Evolutionary conservation across 2,329 filamentous ascomycete genomes (phyloP).

Genomic region (Fusarium xylarioides): DNA sequence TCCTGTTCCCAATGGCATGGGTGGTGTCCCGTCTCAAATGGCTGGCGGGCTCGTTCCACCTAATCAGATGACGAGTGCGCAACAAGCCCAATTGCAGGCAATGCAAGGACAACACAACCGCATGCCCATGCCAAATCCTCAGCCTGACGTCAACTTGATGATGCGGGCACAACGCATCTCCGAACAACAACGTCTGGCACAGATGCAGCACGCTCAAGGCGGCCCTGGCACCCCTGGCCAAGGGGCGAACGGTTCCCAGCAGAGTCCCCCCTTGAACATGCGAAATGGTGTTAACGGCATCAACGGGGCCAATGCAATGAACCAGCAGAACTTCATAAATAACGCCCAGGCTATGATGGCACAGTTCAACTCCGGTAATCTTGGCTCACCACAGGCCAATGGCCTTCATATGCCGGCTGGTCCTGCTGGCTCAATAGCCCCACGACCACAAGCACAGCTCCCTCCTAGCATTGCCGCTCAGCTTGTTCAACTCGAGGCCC

Average conservation of each 20-base stretch:
- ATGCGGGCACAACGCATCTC: slow-evolving; percentile 73
- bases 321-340: slow-evolving; percentile 62
- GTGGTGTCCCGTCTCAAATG: slow-evolving; percentile 59
- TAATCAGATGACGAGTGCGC: slow-evolving; percentile 70
- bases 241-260: slow-evolving; percentile 45
- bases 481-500: slow-evolving; percentile 61
- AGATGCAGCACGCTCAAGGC: slow-evolving; percentile 56
- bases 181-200: slow-evolving; percentile 68
- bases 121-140: slow-evolving; percentile 59
- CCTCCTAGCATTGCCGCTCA: slow-evolving; percentile 59
- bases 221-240: slow-evolving; percentile 47
- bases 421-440: slow-evolving; percentile 56
- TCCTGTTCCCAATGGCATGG: slow-evolving; percentile 61
- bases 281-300: slow-evolving; percentile 46
- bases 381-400: slow-evolving; percentile 56
- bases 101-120: slow-evolving; percentile 66
- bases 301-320: slow-evolving; percentile 54
- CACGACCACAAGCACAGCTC: slow-evolving; percentile 54
- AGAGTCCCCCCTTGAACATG: slow-evolving; percentile 56
- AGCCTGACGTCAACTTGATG: slow-evolving; percentile 63
- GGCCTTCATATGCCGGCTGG: slow-evolving; percentile 59
- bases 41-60: slow-evolving; percentile 60
- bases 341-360: slow-evolving; percentile 64
- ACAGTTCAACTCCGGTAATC: slow-evolving; percentile 53
- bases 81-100: slow-evolving; percentile 75